These are phyloP conservation scores for Camelina neglecta DNA, from an alignment of 345 rosid genomes.

Conservation along the genomic window DNA sequence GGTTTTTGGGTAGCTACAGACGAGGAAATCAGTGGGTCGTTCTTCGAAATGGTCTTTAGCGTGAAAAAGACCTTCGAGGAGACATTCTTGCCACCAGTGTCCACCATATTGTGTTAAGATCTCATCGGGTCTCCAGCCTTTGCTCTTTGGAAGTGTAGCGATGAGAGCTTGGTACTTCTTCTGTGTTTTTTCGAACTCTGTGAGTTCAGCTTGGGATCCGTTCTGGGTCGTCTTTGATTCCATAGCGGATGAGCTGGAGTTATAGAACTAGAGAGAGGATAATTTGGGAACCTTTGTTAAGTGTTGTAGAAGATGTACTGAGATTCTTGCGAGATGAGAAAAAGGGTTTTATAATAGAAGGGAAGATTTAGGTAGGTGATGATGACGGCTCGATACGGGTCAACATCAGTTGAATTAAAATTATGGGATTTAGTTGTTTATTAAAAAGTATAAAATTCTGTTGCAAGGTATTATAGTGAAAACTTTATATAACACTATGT, in stretches of 20 bases:
- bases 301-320: constrained; percentile 20
- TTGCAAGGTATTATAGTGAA: background rate
- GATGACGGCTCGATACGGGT: background rate
- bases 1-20: constrained; percentile 50
- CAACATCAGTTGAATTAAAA: background rate
- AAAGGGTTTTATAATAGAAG: constrained; percentile 16
- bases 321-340: constrained; percentile 20
- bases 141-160: constrained; percentile 36
- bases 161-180: constrained; percentile 42
- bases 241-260: constrained; percentile 1
- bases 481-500: background rate
- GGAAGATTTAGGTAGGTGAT: constrained; percentile 23
- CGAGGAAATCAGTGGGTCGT: constrained; percentile 42
- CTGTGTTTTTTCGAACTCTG: constrained; percentile 43
- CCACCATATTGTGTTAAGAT: constrained; percentile 32
- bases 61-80: constrained; percentile 46
- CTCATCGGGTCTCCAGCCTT: constrained; percentile 49
- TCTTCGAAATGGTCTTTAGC: constrained; percentile 46
- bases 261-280: background rate
- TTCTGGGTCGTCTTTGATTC: constrained; percentile 28
- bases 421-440: background rate
- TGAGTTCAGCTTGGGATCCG: constrained; percentile 28
- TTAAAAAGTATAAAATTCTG: background rate
- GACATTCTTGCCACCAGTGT: constrained; percentile 49
- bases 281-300: background rate